phyloP scores from a whole-genome alignment of 805 yeast genomes.

The Metschnikowia dekortorum region DNA sequence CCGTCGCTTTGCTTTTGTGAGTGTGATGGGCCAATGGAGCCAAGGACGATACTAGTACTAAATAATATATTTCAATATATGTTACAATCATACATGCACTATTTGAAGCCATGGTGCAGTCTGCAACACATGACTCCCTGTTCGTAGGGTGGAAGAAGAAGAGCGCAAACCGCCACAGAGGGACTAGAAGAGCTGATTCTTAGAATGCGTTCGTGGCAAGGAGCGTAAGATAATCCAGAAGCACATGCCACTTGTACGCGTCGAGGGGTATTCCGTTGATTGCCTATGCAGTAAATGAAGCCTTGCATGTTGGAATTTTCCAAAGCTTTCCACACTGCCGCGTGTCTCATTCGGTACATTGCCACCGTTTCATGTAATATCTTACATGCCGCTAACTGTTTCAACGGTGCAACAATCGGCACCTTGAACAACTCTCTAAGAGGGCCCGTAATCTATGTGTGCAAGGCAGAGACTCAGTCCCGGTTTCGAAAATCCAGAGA shows the following conservation, averaged over 20 bases:
- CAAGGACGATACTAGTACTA: background rate
- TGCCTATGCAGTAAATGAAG: background rate
- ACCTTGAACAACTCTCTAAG: no score
- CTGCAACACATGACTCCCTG: background rate
- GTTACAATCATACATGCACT: background rate
- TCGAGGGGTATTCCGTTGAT: background rate
- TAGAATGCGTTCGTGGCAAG: no score
- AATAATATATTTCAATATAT: background rate
- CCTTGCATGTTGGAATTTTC: background rate
- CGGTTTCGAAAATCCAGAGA: background rate
- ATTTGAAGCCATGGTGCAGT: background rate
- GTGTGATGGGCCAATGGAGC: background rate
- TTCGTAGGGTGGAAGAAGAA: no score
- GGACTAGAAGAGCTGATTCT: no score
- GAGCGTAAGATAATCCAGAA: background rate
- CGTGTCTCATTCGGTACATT: background rate
- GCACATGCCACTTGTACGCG: background rate
- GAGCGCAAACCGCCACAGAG: no score
- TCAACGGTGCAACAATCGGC: no score
- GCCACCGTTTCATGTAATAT: no score
- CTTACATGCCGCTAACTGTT: no score
- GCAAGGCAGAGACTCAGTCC: background rate
- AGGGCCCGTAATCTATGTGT: background rate
- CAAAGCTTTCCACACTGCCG: background rate
- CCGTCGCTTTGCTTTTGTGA: constrained; percentile 18